Evolutionary conservation across 108 stramenopile species (phyloP).

Genomic region (Discostella pseudostelligera): DNA sequence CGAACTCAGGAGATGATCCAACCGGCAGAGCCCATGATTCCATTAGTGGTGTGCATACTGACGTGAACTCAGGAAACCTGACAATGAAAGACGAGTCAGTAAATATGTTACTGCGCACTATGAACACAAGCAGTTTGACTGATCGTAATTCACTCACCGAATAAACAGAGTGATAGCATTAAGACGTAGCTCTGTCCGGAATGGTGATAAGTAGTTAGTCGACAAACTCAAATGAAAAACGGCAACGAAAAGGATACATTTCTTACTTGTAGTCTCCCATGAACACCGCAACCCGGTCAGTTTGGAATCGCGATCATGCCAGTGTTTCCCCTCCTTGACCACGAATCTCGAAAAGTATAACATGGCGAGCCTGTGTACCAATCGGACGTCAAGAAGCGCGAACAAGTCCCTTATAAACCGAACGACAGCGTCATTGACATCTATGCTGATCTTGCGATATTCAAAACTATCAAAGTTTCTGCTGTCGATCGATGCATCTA

Average conservation of each 20-base stretch:
- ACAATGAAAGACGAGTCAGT: neutral
- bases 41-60: slow-evolving; percentile 74
- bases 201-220: slow-evolving; percentile 16
- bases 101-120: too few species aligned
- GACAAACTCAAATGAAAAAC: neutral
- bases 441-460: slow-evolving; percentile 76
- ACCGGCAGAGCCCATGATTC: slow-evolving; percentile 54
- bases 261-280: slow-evolving; percentile 63
- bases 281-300: slow-evolving; percentile 78
- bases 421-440: slow-evolving; percentile 88
- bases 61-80: slow-evolving; percentile 75
- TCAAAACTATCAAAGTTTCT: slow-evolving; percentile 85
- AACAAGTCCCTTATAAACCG: slow-evolving; percentile 80
- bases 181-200: slow-evolving; percentile 59
- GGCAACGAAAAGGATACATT: neutral
- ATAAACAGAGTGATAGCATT: slow-evolving; percentile 83
- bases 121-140: neutral
- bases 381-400: slow-evolving; percentile 63
- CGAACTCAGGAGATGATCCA: slow-evolving; percentile 27
- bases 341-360: slow-evolving; percentile 77
- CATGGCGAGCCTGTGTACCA: slow-evolving; percentile 70
- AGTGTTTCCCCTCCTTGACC: slow-evolving; percentile 65
- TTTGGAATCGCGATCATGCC: slow-evolving; percentile 75
- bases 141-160: slow-evolving; percentile 3
- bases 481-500: slow-evolving; percentile 82